Percentiles rank a stretch among this genome's conserved stretches.
These are phyloP conservation scores for Botryosphaeria agaves DNA, from an alignment of 2,329 filamentous ascomycete species.

Conservation along the genomic window DNA sequence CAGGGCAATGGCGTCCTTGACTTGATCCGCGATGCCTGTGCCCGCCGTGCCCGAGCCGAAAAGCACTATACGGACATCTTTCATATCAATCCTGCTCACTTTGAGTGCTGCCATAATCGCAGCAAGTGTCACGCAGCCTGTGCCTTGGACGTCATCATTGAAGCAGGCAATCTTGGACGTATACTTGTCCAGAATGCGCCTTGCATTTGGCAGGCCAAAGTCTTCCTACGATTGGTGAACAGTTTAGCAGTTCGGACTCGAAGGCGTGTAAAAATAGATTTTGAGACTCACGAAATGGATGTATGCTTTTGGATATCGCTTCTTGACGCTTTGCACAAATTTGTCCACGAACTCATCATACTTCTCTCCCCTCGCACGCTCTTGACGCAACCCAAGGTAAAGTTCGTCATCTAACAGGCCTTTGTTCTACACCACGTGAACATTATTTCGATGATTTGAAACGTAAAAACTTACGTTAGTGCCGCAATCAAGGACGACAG, in stretches of 20 bases:
- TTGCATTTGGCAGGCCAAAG: conserved; percentile 62
- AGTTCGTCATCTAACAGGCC: conserved; percentile 56
- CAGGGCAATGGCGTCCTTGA: conserved; percentile 59
- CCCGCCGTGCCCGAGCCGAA: conserved; percentile 74
- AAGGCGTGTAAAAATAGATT: too few relatives aligned
- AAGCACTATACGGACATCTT: conserved; percentile 53
- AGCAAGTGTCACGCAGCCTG: conserved; percentile 71
- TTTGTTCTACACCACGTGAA: conserved; percentile 35
- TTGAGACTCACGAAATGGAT: conserved; percentile 47
- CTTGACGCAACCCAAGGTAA: conserved; percentile 58
- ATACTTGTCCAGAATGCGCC: conserved; percentile 61
- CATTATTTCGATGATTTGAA: background rate
- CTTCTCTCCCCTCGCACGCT: conserved; percentile 47
- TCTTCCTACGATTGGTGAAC: conserved; percentile 36
- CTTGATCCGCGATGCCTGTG: conserved; percentile 72
- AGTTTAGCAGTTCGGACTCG: too few relatives aligned
- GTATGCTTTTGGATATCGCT: conserved; percentile 61
- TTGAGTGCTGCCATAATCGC: conserved; percentile 63
- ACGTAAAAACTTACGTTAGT: conserved; percentile 38
- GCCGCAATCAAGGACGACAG: conserved; percentile 72
- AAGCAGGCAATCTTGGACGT: conserved; percentile 62
- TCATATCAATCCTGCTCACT: conserved; percentile 46
- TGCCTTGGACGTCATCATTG: conserved; percentile 84
- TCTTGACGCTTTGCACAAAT: conserved; percentile 51
- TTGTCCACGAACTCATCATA: conserved; percentile 64